Conservation (phyloP, 2,329 filamentous ascomycete species). For the Cercospora sp. region DNA sequence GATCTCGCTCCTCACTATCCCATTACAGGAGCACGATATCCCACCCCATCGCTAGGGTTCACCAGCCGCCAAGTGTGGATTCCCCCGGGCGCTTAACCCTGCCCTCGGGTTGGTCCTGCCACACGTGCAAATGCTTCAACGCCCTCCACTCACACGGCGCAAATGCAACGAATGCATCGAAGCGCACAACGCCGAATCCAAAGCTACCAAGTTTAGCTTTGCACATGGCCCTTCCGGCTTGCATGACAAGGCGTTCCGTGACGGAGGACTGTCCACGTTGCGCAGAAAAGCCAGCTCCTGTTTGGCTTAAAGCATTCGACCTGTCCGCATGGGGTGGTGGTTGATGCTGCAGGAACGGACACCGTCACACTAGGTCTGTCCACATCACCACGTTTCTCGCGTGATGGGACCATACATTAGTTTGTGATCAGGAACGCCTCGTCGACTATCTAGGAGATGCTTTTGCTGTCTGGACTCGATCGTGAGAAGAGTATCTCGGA, state of each 20-base stretch:
- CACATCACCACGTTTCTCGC: conserved; percentile 12
- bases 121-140: conserved; percentile 11
- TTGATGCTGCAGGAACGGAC: conserved; percentile 12
- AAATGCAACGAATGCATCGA: conserved; percentile 7
- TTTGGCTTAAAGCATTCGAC: background rate
- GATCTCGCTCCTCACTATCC: background rate
- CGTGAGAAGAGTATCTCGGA: background rate
- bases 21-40: background rate
- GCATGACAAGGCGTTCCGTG: background rate
- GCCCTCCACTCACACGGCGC: conserved; percentile 7
- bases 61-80: conserved; percentile 3
- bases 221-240: conserved; percentile 14
- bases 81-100: conserved; percentile 15
- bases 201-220: conserved; percentile 10
- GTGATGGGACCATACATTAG: conserved; percentile 9
- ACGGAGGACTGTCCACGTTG: conserved; percentile 7
- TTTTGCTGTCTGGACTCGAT: background rate
- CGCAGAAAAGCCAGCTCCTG: background rate
- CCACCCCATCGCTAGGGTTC: background rate
- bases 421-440: conserved; percentile 5
- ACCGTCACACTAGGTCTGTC: conserved; percentile 9
- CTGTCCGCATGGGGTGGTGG: background rate
- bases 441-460: background rate
- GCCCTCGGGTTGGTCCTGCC: conserved; percentile 15
- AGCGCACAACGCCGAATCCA: background rate